A percentile compares a stretch with the other conserved stretches of the same genome.
Conservation (phyloP, 2,329 filamentous ascomycete genomes). For the Metarhizium anisopliae region DNA sequence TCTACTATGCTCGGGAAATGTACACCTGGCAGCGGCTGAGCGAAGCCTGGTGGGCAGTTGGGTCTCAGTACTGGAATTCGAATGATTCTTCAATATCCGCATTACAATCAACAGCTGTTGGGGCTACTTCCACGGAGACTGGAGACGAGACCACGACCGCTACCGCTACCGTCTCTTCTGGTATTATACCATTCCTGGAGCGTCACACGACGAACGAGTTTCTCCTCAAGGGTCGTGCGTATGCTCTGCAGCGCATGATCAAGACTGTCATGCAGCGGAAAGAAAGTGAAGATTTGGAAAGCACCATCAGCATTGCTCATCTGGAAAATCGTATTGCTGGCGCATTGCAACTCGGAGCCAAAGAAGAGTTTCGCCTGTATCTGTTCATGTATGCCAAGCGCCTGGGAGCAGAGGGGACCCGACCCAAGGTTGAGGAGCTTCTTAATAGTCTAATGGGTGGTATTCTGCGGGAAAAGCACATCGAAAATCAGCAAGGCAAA, state of each 20-base stretch:
- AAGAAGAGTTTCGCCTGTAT: constrained; percentile 89
- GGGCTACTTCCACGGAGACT: constrained; percentile 40
- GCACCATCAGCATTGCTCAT: constrained; percentile 84
- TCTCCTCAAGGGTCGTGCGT: constrained; percentile 82
- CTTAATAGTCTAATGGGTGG: constrained; percentile 74
- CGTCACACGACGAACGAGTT: constrained; percentile 92
- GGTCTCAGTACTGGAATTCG: constrained; percentile 98
- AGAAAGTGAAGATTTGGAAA: constrained; percentile 87
- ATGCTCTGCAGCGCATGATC: constrained; percentile 83
- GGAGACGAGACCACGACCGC: constrained; percentile 37
- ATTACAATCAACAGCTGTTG: constrained; percentile 61
- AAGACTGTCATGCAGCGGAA: constrained; percentile 82
- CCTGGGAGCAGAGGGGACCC: constrained; percentile 79
- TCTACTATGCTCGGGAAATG: constrained; percentile 77
- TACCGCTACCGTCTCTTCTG: constrained; percentile 61
- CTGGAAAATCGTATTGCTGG: constrained; percentile 91
- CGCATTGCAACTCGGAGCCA: constrained; percentile 72
- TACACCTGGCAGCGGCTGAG: constrained; percentile 92
- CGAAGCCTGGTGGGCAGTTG: constrained; percentile 96
- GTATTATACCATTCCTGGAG: constrained; percentile 88
- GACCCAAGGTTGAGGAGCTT: constrained; percentile 86
- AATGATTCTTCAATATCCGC: constrained; percentile 84
- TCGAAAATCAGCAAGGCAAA: constrained; percentile 33
- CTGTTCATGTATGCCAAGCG: constrained; percentile 98
- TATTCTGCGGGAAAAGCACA: constrained; percentile 49